Base-by-base conservation (phyloP, 1,139 yeast species). In the Pichia kudriavzevii region DNA sequence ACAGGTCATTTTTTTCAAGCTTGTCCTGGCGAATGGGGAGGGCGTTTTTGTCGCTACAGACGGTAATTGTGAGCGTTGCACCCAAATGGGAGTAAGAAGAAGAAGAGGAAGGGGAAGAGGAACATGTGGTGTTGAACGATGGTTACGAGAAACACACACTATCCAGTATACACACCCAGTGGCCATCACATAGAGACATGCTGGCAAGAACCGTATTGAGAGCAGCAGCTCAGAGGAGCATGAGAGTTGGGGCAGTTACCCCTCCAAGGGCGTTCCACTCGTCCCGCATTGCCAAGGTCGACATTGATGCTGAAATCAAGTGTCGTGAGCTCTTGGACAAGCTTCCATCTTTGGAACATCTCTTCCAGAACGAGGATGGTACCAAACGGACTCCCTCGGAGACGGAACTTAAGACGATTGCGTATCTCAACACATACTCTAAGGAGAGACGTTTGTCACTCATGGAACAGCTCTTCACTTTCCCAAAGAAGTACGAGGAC, bases 301-400 rank as follows among this genome's bases (percentile, higher is more conserved):
- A 45, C 16, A 34, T 47, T 20, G 34, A 38, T n/a, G 52, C 48
- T 4, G 59, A 54, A 39, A 34, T 39, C 16, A 52, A 50, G 34
- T 52, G 56, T 34, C 51, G 55, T 34, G 55, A 50, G 28, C 29
- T 52, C 17, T 39, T 64, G 21, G 60, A 60, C 32, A 45, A 56
- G 5, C 65, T 77, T 42, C 73, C 79, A 16, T 64, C 75, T 11
- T 69, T 74, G 24, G 69, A 76, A 44, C 69, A 68, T 49, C 62
- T 81, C 46, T 83, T 77, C 58, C 74, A 79, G 53, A 79, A 79
- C 57, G 73, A 82, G 36, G 93, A 83, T 54, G 94, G 94, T 7
- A 66, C 87, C 11, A 75, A 81, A 35, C 68, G 88, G 50, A 74
- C 69, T 21, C 91, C 91, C 30, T 60, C 70, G 22, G 94, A 83